These are phyloP conservation scores for Mucor ambiguus DNA, from an alignment of 371 early-diverging fungal species.

Conservation along the genomic window DNA sequence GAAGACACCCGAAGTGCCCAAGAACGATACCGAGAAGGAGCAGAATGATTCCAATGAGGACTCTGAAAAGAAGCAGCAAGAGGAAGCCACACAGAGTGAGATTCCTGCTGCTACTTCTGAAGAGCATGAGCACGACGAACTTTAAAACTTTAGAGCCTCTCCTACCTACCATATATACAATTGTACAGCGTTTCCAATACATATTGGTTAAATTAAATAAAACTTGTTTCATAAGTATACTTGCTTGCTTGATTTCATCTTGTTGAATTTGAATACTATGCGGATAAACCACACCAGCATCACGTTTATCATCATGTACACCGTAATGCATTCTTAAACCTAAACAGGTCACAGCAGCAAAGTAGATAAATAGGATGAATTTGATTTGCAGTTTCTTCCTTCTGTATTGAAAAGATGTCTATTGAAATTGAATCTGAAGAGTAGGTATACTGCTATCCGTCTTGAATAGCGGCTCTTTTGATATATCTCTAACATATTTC, in stretches of 20 bases:
- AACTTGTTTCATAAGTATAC: neutral
- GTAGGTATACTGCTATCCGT: constrained; percentile 3
- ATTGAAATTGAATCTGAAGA: constrained; percentile 35
- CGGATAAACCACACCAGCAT: too few relatives aligned
- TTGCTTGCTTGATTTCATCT: too few relatives aligned
- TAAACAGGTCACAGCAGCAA: neutral
- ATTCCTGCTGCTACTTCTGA: constrained; percentile 5
- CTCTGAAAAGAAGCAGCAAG: neutral
- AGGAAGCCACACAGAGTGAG: neutral
- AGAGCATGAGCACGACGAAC: constrained; percentile 16
- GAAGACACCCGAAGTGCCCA: constrained; percentile 8
- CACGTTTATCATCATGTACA: too few relatives aligned
- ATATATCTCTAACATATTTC: neutral
- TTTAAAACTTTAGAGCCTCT: constrained; percentile 6
- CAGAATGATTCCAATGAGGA: neutral
- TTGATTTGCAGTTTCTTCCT: neutral
- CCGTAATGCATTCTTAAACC: neutral
- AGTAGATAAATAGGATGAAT: neutral
- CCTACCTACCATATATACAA: neutral
- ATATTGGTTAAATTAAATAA: neutral
- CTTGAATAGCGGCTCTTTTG: neutral
- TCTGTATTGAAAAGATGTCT: constrained; percentile 15
- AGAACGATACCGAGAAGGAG: constrained; percentile 12
- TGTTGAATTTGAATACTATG: too few relatives aligned
- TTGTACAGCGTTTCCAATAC: constrained; percentile 3